A percentile compares a stretch with the other conserved stretches of the same genome.
These are phyloP conservation scores for Thalassiosira mediterranea DNA, from an alignment of 352 stramenopile genomes.

Conservation along the genomic window DNA sequence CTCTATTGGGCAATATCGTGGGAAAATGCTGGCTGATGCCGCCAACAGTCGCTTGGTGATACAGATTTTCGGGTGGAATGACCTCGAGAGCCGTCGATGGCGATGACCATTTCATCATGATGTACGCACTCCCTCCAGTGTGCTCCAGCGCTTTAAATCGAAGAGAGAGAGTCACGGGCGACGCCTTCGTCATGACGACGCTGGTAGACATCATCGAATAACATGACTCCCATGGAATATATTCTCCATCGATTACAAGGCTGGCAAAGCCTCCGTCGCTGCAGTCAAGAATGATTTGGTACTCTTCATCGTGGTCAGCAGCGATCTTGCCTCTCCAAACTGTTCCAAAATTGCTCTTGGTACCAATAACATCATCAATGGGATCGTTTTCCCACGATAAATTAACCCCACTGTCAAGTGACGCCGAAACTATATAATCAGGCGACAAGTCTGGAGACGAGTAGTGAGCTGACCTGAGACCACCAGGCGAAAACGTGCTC, in stretches of 20 bases:
- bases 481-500: constrained; percentile 14
- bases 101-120: constrained; percentile 22
- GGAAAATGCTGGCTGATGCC: constrained; percentile 14
- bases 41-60: constrained; percentile 25
- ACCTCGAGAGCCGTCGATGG: constrained; percentile 2
- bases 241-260: constrained; percentile 32
- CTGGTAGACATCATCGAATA: constrained; percentile 19
- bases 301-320: constrained; percentile 42
- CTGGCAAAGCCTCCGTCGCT: constrained; percentile 29
- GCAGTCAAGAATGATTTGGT: constrained; percentile 36
- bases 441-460: constrained; percentile 32
- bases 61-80: constrained; percentile 35
- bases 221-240: constrained; percentile 31
- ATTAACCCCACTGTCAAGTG: constrained; percentile 14
- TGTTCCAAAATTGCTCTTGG: constrained; percentile 20
- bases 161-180: constrained; percentile 37
- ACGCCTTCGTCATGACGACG: constrained; percentile 21
- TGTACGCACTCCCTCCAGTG: constrained; percentile 18
- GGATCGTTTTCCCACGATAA: constrained; percentile 12
- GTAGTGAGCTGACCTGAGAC: constrained; percentile 20
- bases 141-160: constrained; percentile 31
- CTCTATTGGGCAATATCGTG: constrained; percentile 24
- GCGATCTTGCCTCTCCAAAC: constrained; percentile 41
- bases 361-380: background rate
- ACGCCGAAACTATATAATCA: constrained; percentile 23